A percentile compares a stretch with the other conserved stretches of the same genome.
phyloP scores from a whole-genome alignment of 2,329 filamentous ascomycete genomes.

The Lecanicillium sp. region DNA sequence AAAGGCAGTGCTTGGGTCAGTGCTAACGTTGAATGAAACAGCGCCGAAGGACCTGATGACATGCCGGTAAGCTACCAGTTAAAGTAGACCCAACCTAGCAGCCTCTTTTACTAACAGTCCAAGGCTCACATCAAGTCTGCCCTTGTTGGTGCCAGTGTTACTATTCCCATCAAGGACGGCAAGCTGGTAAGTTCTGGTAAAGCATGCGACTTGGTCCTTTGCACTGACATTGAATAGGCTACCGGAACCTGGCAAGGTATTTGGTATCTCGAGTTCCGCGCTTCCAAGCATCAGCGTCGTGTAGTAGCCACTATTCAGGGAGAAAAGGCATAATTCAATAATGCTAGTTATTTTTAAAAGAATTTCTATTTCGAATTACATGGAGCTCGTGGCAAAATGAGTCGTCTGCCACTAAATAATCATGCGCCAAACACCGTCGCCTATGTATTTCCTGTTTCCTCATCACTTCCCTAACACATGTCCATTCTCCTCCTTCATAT shows the following conservation, averaged over 20 bases:
- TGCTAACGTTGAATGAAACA: constrained; percentile 16
- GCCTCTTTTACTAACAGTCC: background rate
- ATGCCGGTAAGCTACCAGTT: constrained; percentile 81
- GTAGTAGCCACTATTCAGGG: constrained; percentile 93
- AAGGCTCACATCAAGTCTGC: constrained; percentile 90
- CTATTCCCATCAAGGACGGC: constrained; percentile 84
- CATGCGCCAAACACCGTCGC: constrained; percentile 29
- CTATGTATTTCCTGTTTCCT: constrained; percentile 18
- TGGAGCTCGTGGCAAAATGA: background rate
- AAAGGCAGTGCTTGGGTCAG: too few relatives aligned
- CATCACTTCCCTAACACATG: constrained; percentile 15
- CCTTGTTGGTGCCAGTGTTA: constrained; percentile 80
- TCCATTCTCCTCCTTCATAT: constrained; percentile 48
- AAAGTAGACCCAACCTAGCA: too few relatives aligned
- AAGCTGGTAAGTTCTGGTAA: constrained; percentile 47
- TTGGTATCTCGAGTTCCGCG: constrained; percentile 89
- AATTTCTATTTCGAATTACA: background rate
- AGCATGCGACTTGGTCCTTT: background rate
- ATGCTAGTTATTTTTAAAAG: too few relatives aligned
- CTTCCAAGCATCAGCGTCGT: constrained; percentile 64
- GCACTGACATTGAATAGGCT: constrained; percentile 27
- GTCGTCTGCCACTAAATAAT: background rate
- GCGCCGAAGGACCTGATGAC: constrained; percentile 81
- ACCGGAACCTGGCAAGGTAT: constrained; percentile 77
- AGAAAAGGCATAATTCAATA: constrained; percentile 45